Conservation (phyloP, 2,329 filamentous ascomycete genomes). For the Diaporthe nobilis region DNA sequence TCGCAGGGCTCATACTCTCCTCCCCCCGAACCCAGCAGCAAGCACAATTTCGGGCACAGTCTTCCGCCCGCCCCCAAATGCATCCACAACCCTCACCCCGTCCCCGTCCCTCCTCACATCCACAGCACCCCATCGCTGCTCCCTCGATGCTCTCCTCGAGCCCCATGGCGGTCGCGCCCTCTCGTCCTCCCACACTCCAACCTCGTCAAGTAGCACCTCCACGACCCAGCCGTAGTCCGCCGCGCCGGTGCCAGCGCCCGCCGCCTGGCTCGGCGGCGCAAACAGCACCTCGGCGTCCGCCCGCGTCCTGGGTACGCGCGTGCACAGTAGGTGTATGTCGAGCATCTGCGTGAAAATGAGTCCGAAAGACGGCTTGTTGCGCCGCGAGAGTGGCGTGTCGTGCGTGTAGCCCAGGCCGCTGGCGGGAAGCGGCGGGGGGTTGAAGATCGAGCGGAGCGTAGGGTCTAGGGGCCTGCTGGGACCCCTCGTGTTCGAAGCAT, state of each 20-base stretch:
- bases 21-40: conserved; percentile 38
- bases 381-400: conserved; percentile 45
- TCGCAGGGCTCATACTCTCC: conserved; percentile 20
- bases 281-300: conserved; percentile 57
- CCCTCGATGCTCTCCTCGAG: conserved; percentile 56
- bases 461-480: conserved; percentile 52
- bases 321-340: conserved; percentile 68
- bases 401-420: conserved; percentile 43
- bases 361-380: conserved; percentile 67
- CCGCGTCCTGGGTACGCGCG: conserved; percentile 56
- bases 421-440: conserved; percentile 48
- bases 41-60: conserved; percentile 28
- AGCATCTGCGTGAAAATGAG: conserved; percentile 68
- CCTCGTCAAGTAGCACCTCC: conserved; percentile 67
- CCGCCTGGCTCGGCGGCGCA: conserved; percentile 32
- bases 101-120: conserved; percentile 51
- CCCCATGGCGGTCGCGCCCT: conserved; percentile 33
- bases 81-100: conserved; percentile 56
- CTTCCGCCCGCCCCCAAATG: conserved; percentile 48
- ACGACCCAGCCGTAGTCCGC: conserved; percentile 58
- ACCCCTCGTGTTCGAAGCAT: conserved; percentile 23
- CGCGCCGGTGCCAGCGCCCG: conserved; percentile 35
- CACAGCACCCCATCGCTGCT: conserved; percentile 69
- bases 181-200: conserved; percentile 58
- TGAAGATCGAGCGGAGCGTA: conserved; percentile 66